Percentiles rank a stretch among this genome's conserved stretches.
Evolutionary conservation across 352 stramenopile species (phyloP).

Genomic region (Lagenidium giganteum): DNA sequence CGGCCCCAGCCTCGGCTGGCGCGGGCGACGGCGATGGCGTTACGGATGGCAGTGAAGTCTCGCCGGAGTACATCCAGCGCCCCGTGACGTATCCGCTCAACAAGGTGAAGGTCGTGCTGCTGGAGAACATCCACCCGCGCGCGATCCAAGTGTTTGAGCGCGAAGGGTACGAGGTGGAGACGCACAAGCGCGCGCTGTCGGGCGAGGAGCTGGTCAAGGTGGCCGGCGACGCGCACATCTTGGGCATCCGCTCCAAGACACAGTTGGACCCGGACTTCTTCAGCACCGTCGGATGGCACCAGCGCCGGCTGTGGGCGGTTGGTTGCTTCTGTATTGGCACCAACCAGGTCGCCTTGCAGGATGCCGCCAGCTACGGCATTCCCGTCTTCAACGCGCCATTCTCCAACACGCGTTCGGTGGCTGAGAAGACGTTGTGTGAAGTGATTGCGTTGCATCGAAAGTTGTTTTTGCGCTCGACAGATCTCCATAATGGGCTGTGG

Average conservation of each 20-base stretch:
- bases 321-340: constrained; percentile 84
- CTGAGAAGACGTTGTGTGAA: constrained; percentile 80
- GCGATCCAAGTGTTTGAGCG: constrained; percentile 72
- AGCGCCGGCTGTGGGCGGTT: constrained; percentile 72
- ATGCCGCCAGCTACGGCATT: constrained; percentile 55
- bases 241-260: constrained; percentile 82
- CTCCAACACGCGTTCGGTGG: constrained; percentile 83
- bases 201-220: constrained; percentile 69
- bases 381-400: constrained; percentile 85
- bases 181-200: constrained; percentile 69
- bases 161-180: constrained; percentile 74
- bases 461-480: constrained; percentile 71
- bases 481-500: constrained; percentile 73
- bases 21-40: too few species aligned
- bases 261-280: constrained; percentile 78
- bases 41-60: too few species aligned
- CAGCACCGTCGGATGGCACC: constrained; percentile 69
- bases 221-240: constrained; percentile 67
- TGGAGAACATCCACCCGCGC: constrained; percentile 82
- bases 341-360: constrained; percentile 68
- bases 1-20: too few species aligned
- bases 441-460: constrained; percentile 81
- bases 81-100: constrained; percentile 71
- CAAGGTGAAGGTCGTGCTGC: constrained; percentile 80
- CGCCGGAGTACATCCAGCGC: constrained; percentile 55